Base-by-base conservation (phyloP, 2,329 filamentous ascomycete species). In the Trichoderma semiorbis region DNA sequence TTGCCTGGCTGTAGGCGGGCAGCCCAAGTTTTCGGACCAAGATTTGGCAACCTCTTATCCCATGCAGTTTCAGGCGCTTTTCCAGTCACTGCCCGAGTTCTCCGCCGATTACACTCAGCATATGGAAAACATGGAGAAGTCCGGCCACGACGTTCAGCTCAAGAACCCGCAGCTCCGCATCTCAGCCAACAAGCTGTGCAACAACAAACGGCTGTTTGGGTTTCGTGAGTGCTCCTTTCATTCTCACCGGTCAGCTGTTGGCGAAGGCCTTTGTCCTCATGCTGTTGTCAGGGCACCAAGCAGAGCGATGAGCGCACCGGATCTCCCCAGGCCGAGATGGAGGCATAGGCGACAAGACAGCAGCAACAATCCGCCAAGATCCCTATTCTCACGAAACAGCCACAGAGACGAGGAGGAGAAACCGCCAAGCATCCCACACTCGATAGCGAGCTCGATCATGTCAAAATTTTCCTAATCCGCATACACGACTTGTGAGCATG, bases 151-250 rank as follows among this genome's bases (percentile, higher is more conserved):
- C 74, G 79, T 86, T 47, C 82, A 85, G 75, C 83, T 87, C 80
- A 90, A 90, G 83, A 89, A 89, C 80, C 88, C 88, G 16, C 87
- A 89, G 79, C 84, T 89, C 26, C 83, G 88, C 73, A 84, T 90
- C 67, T 85, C 86, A 16, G 85, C 84, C 74, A 89, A 89, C 80
- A 81, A 82, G 70, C 81, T 89, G 26, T 82, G 84, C 73, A 88
- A 85, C 78, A 87, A 88, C 60, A 85, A 89, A 80, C 85, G 87
- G 43, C 82, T 85, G 66, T 89, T 89, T 75, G 88, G 87, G n/a
- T 90, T 89, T 78, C 83, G 88, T 28, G 86, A 88, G 78, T 90
- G 88, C 78, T 88, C 87, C 14, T 90, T 90, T 75, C 88, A 90
- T 77, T 88, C 85, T 47, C 88, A 90, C 75, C 83, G 88, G 24